These are phyloP conservation scores for Avena sativa DNA, from an alignment of 176 grass and related monocot species.

Conservation along the genomic window DNA sequence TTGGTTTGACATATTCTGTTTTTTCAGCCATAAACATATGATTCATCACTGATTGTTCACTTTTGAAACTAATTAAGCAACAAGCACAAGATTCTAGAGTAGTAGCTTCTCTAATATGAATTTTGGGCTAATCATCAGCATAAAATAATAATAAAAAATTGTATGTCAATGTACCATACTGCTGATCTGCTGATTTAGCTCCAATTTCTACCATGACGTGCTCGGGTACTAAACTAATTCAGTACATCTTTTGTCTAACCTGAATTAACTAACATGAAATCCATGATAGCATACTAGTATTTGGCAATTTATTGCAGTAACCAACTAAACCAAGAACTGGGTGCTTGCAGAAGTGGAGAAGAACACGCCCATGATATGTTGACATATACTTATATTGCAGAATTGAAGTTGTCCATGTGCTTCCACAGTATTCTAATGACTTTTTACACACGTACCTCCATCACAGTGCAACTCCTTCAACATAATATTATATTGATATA, in stretches of 20 bases:
- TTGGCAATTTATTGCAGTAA: constrained; percentile 26
- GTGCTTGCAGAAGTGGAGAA: not conserved
- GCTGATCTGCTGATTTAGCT: constrained; percentile 12
- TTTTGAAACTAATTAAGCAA: constrained; percentile 4
- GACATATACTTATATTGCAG: constrained; percentile 1
- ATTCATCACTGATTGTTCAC: constrained; percentile 3
- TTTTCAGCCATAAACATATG: not conserved
- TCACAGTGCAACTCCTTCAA: constrained; percentile 25
- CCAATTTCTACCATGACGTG: constrained; percentile 23
- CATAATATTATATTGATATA: constrained; percentile 22
- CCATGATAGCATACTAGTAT: not conserved
- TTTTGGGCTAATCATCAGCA: not conserved
- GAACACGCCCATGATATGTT: not conserved
- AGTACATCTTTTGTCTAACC: not conserved
- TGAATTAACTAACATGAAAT: constrained; percentile 22
- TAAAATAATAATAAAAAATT: constrained; percentile 9
- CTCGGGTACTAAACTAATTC: not conserved
- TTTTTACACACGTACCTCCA: not conserved
- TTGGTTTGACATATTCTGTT: constrained; percentile 13
- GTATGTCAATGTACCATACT: not conserved
- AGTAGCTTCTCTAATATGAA: not conserved
- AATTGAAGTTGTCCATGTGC: constrained; percentile 34
- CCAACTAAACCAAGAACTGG: constrained; percentile 3
- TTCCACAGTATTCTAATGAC: constrained; percentile 35
- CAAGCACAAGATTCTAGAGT: constrained; percentile 29